Base-by-base conservation (phyloP, 805 yeast genomes). In the Metschnikowia chrysomelidarum region DNA sequence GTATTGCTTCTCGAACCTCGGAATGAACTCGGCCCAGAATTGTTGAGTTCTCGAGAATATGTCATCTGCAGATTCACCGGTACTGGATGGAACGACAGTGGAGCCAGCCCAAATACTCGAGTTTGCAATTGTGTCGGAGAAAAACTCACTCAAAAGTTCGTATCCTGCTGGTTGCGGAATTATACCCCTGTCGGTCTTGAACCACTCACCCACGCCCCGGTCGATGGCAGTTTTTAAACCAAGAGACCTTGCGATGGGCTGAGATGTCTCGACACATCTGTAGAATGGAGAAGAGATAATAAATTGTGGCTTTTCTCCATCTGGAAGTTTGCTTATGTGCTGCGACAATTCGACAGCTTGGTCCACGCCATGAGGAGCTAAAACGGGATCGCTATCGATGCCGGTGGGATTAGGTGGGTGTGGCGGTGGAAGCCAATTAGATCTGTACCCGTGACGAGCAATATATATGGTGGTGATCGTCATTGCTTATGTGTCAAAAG, bases 191-290 rank as follows among this genome's bases (percentile, higher is more conserved):
- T 75, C 76, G n/a, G 76, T 78, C 49, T 76, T 76, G 53, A 84
- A 91, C 95, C 96, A 88, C 61, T 93, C 97, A 15, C 96, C 94
- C 17, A 91, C 69, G 1, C 97, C 98, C 34, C 80, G 63, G 50
- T 93, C 98, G 4, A 85, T 59, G 31, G 63, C 69, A 8, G 89
- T 74, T 9, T 78, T 76, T 22, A 84, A 48, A 4, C 70, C 78
- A 11, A 87, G 59, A 18, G 56, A 54, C 27, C 76, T 66, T 1
- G 95, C 78, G 10, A 81, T 69, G 2, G 95, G 95, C 8, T 71
- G 60, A 6, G 82, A 71, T 0, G 98, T 89, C 53, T 93, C 87
- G 5, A 88, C 65, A 57, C 98, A 93, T 40, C 98, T 68, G 56
- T 86, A 88, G 57, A 88, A 89, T 0, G 98, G 98, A 12, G 95